These are phyloP conservation scores for Tylopilus subfusipes DNA, from an alignment of 768 basidiomycete species.

Conservation along the genomic window DNA sequence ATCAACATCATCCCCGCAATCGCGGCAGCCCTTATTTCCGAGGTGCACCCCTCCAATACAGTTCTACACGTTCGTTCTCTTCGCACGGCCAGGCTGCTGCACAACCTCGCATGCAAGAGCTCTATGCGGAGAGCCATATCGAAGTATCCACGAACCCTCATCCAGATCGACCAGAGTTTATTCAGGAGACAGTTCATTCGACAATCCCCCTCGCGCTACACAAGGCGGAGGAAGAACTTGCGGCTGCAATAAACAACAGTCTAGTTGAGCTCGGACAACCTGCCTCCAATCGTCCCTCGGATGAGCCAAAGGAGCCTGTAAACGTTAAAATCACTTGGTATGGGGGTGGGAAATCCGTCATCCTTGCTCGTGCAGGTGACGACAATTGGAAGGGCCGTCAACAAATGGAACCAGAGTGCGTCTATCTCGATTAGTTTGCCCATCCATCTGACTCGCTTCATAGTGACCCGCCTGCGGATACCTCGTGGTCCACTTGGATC, in stretches of 20 bases:
- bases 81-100: slow-evolving; percentile 33
- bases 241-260: slow-evolving; percentile 8
- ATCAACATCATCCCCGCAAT: slow-evolving; percentile 30
- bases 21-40: slow-evolving; percentile 35
- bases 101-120: slow-evolving; percentile 44
- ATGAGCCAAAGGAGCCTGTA: slow-evolving; percentile 31
- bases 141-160: slow-evolving; percentile 25
- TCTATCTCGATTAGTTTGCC: slow-evolving; percentile 14
- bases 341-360: slow-evolving; percentile 59
- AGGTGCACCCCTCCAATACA: slow-evolving; percentile 36
- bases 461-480: slow-evolving; percentile 33
- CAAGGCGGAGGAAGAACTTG: slow-evolving; percentile 33
- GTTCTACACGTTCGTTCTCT: slow-evolving; percentile 43
- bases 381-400: slow-evolving; percentile 72
- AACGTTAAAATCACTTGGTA: slow-evolving; percentile 60
- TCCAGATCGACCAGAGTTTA: slow-evolving; percentile 37
- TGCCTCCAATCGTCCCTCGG: slow-evolving; percentile 18
- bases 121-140: slow-evolving; percentile 38
- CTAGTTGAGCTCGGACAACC: slow-evolving; percentile 22
- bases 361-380: slow-evolving; percentile 71
- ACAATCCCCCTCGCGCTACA: slow-evolving; percentile 56
- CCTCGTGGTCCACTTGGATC: slow-evolving; percentile 39
- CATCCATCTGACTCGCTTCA: slow-evolving; percentile 15
- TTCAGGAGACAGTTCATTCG: slow-evolving; percentile 58
- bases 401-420: slow-evolving; percentile 62